Evolutionary conservation across 2,329 filamentous ascomycete species (phyloP).

Genomic region (Achaetomium macrosporum): DNA sequence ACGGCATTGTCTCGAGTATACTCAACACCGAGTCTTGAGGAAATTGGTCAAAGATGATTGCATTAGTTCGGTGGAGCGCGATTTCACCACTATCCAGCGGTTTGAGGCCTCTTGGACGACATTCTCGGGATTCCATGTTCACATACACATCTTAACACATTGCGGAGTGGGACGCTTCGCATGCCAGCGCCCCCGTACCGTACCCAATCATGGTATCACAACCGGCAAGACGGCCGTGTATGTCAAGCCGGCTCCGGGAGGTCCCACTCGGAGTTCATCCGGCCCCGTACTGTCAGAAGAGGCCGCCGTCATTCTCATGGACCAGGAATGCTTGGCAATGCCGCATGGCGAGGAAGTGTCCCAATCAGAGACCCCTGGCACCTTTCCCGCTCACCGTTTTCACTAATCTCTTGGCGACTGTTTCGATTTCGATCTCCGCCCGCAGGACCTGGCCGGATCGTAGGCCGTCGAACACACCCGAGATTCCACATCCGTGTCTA

Average conservation of each 20-base stretch:
- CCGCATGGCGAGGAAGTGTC: neutral
- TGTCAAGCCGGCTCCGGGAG: slow-evolving; percentile 8
- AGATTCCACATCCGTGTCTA: slow-evolving; percentile 1
- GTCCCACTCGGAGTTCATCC: slow-evolving; percentile 1
- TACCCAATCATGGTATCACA: slow-evolving; percentile 19
- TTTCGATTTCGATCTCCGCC: neutral
- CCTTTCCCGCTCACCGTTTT: neutral
- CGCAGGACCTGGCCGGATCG: slow-evolving; percentile 11
- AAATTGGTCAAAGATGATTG: neutral
- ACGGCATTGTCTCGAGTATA: slow-evolving; percentile 6
- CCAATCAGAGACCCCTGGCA: slow-evolving; percentile 6
- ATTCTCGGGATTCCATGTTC: too few species aligned
- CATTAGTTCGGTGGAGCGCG: slow-evolving; percentile 6
- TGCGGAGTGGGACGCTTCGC: too few species aligned
- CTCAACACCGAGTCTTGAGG: neutral
- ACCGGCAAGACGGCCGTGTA: slow-evolving; percentile 3
- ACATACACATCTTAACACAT: too few species aligned
- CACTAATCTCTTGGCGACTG: slow-evolving; percentile 3
- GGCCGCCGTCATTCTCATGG: slow-evolving; percentile 19
- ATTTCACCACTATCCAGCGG: slow-evolving; percentile 2
- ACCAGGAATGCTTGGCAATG: slow-evolving; percentile 4
- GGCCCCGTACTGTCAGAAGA: slow-evolving; percentile 19
- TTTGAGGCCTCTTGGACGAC: neutral
- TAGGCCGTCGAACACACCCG: slow-evolving; percentile 9
- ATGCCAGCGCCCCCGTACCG: slow-evolving; percentile 19